phyloP scores from a whole-genome alignment of 768 basidiomycete species.

The Lanmaoa pseudosensibilis region DNA sequence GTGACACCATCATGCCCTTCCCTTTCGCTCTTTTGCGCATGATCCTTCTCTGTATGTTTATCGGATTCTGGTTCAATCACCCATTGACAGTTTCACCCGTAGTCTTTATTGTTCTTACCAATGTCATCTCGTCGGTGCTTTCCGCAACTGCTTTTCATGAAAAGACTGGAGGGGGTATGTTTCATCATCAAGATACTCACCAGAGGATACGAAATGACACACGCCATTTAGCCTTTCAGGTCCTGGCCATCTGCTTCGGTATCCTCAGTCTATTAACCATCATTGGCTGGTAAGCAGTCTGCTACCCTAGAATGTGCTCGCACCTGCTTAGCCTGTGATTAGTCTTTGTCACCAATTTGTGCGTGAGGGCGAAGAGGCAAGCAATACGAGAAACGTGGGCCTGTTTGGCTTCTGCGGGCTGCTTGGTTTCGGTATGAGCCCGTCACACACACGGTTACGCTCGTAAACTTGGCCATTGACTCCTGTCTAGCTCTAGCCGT shows the following conservation, averaged over 20 bases:
- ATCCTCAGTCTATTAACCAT: slow-evolving; percentile 14
- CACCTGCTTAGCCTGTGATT: background rate
- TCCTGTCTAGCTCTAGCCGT: slow-evolving; percentile 15
- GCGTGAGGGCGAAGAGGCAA: slow-evolving; percentile 17
- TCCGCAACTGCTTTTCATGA: slow-evolving; percentile 18
- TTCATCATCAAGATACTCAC: background rate
- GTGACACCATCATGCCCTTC: slow-evolving; percentile 32
- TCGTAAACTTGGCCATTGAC: background rate
- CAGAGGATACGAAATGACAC: background rate
- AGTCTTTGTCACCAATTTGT: slow-evolving; percentile 20
- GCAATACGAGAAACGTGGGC: slow-evolving; percentile 23
- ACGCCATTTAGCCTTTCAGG: slow-evolving; percentile 22
- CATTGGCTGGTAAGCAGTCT: slow-evolving; percentile 20
- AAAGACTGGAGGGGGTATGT: slow-evolving; percentile 25
- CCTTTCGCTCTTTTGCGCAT: slow-evolving; percentile 20
- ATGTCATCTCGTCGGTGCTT: slow-evolving; percentile 16
- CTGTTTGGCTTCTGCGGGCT: slow-evolving; percentile 24
- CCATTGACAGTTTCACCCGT: slow-evolving; percentile 1
- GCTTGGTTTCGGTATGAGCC: slow-evolving; percentile 17
- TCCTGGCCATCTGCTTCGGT: slow-evolving; percentile 12
- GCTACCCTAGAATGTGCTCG: background rate
- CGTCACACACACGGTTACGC: background rate
- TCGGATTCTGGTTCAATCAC: background rate
- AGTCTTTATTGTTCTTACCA: slow-evolving; percentile 20
- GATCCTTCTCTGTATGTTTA: slow-evolving; percentile 21